Evolutionary conservation across 2,329 filamentous ascomycete genomes (phyloP), one percentile per base, ranked within the genome.

Genomic region (Magnaporthiopsis rhizophila): DNA sequence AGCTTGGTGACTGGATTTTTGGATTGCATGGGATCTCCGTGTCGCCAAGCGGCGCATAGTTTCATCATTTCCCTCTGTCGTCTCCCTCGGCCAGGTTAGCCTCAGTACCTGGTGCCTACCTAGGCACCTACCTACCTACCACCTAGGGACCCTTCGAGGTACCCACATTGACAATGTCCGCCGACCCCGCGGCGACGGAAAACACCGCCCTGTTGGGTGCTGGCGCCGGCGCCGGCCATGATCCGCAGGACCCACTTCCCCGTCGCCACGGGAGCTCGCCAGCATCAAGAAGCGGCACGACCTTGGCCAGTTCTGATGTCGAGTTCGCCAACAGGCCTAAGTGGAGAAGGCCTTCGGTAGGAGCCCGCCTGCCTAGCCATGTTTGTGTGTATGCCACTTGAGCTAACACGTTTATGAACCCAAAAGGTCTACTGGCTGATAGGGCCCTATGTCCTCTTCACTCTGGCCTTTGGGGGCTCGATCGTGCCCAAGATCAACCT

Each of bases 401-500:
- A 12, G 36, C 28, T 45, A n/a, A 58, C 64, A 58, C 62, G 59
- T 61, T 63, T 67, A 62, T 66, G 64, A 53, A 36, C 18, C 28
- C 30, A 18, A 45, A 66, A 91, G 90, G 85, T 96, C 63, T 91
- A 83, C 75, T 98, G 92, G 91, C 81, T 98, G 5, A 75, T 98
- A 9, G 86, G 84, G 0, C 90, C 92, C 0, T 95, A 93, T 75
- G 81, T 90, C 64, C 76, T 97, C 59, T 94, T 92, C 72, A 91
- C 92, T 0, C 79, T 96, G 64, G 92, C 93, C 0, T 94, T 95
- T 74, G 95, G 94, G 38, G 92, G 91, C 65, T 85, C 91, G 8
- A 80, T 95, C 9, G 91, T 97, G 11, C 93, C 94, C 12, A 95
- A 90, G 74, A 81, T 97, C 67, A 96, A 97, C 72, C 78, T 97